phyloP scores from a whole-genome alignment of 2,329 filamentous ascomycete genomes.

The Helicocarpus griseus region DNA sequence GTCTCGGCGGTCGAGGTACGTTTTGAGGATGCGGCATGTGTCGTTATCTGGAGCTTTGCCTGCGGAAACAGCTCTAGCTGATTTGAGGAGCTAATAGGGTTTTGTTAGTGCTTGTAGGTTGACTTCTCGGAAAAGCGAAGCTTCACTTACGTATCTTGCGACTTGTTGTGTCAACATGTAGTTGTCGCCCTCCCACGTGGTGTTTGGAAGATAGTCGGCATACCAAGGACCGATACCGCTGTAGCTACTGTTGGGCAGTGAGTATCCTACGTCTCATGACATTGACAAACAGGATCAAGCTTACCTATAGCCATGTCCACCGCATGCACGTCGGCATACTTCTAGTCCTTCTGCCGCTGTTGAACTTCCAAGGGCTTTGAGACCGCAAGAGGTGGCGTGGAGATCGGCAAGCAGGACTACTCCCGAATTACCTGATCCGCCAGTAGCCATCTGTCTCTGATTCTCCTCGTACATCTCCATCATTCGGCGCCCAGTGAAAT shows the following conservation, averaged over 20 bases:
- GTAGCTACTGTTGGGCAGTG: constrained; percentile 48
- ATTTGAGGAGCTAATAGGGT: constrained; percentile 53
- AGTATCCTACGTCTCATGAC: background rate
- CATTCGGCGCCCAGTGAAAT: constrained; percentile 70
- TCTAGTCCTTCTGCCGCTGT: constrained; percentile 67
- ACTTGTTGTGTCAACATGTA: constrained; percentile 78
- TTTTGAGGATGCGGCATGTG: constrained; percentile 55
- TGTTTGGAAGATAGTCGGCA: constrained; percentile 62
- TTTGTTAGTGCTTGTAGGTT: background rate
- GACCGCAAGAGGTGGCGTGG: constrained; percentile 65
- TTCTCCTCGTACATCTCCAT: constrained; percentile 64
- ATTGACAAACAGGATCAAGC: background rate
- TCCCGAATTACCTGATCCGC: constrained; percentile 50
- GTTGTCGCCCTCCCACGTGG: constrained; percentile 70
- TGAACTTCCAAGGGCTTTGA: constrained; percentile 64
- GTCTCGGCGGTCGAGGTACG: constrained; percentile 56
- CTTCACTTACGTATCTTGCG: constrained; percentile 51
- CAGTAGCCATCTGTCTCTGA: constrained; percentile 54
- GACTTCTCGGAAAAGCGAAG: background rate
- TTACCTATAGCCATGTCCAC: constrained; percentile 55
- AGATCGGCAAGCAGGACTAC: constrained; percentile 62
- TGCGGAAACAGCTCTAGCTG: constrained; percentile 58
- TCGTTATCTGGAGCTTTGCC: constrained; percentile 57
- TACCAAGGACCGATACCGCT: constrained; percentile 68
- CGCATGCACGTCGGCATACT: constrained; percentile 63